Base-by-base conservation (phyloP, 225 moss, liverwort and hornwort species). In the Takakia lepidozioides region DNA sequence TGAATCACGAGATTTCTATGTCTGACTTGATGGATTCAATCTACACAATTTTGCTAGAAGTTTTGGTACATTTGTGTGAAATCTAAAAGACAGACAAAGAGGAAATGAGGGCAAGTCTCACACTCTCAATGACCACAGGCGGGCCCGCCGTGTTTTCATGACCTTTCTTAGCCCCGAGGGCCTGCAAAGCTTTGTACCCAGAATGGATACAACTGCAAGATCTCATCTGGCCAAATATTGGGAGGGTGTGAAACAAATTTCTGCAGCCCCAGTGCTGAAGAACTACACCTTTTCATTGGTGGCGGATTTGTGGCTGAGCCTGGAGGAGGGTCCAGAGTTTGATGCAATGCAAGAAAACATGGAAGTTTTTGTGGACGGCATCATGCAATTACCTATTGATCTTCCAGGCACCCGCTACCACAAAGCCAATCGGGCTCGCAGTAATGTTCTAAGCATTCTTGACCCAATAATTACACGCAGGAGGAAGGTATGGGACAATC, bases 101-200 rank as follows among this genome's bases (percentile, higher is more conserved):
- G n/a, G n/a, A n/a, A n/a, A n/a, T n/a, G n/a, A n/a, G n/a, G n/a
- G n/a, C n/a, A n/a, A n/a, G n/a, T n/a, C n/a, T n/a, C n/a, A n/a
- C n/a, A n/a, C n/a, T n/a, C n/a, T n/a, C n/a, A n/a, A n/a, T n/a
- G n/a, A n/a, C n/a, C n/a, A n/a, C 32, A 32, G 32, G 32, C 7
- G 11, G 11, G 32, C 32, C 32, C 32, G 32, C 11, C 32, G 1
- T 6, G 7, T 32, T 32, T 32, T 32, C 16, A 10, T 16, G 16
- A 11, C 5, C 22, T 48, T 48, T 25, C 26, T 48, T 25, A 26
- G 15, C 10, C 44, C 47, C 10, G 47, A 48, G 10, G 25, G 47
- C 10, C 26, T 48, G 47, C 9, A 25, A n/a, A 48, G 47, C 16
- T 48, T 48, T 26, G 25, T 48, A 10, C 47, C 47, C 2, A 23